Evolutionary conservation across 768 basidiomycete genomes (phyloP), one percentile per base, ranked within the genome.

Genomic region (Mycena kentingensis): DNA sequence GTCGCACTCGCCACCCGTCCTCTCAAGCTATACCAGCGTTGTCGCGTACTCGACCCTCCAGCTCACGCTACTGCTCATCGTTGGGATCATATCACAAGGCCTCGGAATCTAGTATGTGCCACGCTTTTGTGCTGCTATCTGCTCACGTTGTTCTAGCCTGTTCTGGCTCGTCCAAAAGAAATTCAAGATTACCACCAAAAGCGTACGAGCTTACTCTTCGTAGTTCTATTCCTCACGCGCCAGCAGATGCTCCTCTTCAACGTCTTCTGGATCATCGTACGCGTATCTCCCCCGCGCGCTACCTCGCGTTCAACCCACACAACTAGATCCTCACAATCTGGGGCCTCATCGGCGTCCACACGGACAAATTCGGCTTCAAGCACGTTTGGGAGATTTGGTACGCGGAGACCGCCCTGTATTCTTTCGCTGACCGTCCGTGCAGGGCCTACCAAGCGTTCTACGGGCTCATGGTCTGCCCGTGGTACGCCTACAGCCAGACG

Each of bases 341-440:
- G 88, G 88, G 88, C 32, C 79, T 90, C 22, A 81, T 86, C 57
- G 88, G 88, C n/a, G 78, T 90, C 2, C 84, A 84, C 58, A 87
- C 87, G 15, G 66, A 81, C 60, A 83, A 79, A 38, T 85, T 92
- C 61, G 88, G 88, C 12, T 90, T 90, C 72, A 88, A 92, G 67
- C 85, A 90, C 62, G 80, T 84, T 53, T 90, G 88, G 88, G 89
- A 90, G 65, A 81, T 88, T 26, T 88, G 87, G 84, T 83, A 57
- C 49, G 68, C 49, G 5, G 41, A n/a, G n/a, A n/a, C n/a, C n/a
- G n/a, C n/a, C 39, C n/a, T 25, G 44, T 45, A 41, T 26, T 41
- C 46, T 32, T 42, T 47, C 24, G 44, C 22, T 31, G 8, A 36
- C 25, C 26, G 16, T 15, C 41, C 12, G 18, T 31, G 1, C 49